These are phyloP conservation scores for Vinca major DNA, from an alignment of 305 asterid species.

Conservation along the genomic window DNA sequence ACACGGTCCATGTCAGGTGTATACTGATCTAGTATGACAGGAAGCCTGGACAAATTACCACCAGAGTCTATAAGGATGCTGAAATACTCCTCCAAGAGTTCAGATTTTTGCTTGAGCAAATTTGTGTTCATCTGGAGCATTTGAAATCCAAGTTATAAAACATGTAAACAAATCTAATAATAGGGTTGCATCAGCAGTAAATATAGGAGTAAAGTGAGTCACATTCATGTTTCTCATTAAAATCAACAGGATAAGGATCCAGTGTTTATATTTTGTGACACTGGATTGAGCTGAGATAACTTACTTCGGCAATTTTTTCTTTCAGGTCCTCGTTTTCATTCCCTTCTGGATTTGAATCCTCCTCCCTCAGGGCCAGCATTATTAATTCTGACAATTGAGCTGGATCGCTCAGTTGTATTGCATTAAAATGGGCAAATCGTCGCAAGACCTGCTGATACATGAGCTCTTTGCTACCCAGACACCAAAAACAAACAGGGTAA, in stretches of 20 bases:
- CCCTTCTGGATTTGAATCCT: conserved; percentile 52
- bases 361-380: conserved; percentile 76
- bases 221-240: background rate
- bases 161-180: background rate
- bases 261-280: background rate
- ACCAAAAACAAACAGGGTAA: conserved; percentile 10
- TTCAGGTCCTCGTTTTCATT: conserved; percentile 57
- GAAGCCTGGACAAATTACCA: conserved; percentile 80
- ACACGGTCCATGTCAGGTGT: conserved; percentile 97
- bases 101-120: conserved; percentile 62
- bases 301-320: conserved; percentile 79
- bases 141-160: background rate
- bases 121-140: conserved; percentile 59
- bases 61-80: conserved; percentile 52
- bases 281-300: conserved; percentile 10
- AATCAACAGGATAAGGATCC: conserved; percentile 1
- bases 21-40: conserved; percentile 91
- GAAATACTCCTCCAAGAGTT: conserved; percentile 84
- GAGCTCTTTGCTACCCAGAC: conserved; percentile 74
- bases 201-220: conserved; percentile 1
- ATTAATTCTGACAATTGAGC: conserved; percentile 63
- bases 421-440: conserved; percentile 91
- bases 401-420: conserved; percentile 88
- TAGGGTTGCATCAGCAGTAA: background rate
- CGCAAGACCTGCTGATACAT: conserved; percentile 90